phyloP scores from a whole-genome alignment of 2,329 filamentous ascomycete species.

The Fusarium euwallaceae region DNA sequence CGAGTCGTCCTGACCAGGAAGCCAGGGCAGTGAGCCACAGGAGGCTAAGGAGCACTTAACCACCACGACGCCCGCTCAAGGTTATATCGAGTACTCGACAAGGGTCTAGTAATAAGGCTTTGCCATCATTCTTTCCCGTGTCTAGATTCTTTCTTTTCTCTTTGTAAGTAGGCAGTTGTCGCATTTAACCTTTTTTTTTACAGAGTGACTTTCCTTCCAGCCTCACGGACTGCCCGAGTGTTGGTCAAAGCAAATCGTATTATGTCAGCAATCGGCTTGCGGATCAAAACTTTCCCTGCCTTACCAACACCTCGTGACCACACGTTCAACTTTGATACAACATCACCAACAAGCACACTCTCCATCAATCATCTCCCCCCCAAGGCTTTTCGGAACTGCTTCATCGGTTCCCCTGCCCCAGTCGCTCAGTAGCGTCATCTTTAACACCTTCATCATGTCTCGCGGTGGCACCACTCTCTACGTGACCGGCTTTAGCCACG shows the following conservation, averaged over 20 bases:
- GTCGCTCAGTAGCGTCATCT: slow-evolving; percentile 14
- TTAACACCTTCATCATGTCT: slow-evolving; percentile 74
- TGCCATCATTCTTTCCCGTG: background rate
- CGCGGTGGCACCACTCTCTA: slow-evolving; percentile 94
- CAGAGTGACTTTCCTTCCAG: background rate
- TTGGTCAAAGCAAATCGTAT: slow-evolving; percentile 16
- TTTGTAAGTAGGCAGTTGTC: background rate
- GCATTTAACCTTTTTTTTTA: background rate
- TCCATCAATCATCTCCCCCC: slow-evolving; percentile 37
- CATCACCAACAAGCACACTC: slow-evolving; percentile 32
- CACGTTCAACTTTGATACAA: slow-evolving; percentile 35
- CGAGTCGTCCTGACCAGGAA: background rate
- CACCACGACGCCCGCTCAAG: background rate
- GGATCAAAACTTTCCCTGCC: slow-evolving; percentile 44
- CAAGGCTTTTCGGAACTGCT: slow-evolving; percentile 43
- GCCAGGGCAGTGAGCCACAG: background rate
- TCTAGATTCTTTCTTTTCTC: background rate
- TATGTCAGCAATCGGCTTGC: slow-evolving; percentile 44
- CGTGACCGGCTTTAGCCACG: slow-evolving; percentile 99
- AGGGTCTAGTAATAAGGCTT: background rate
- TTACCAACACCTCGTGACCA: slow-evolving; percentile 38
- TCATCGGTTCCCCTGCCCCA: slow-evolving; percentile 39
- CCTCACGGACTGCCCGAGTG: background rate
- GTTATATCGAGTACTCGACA: background rate
- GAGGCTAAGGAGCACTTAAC: background rate